Conservation (phyloP, 139 green algal genomes). For the Micromonas commoda region DNA sequence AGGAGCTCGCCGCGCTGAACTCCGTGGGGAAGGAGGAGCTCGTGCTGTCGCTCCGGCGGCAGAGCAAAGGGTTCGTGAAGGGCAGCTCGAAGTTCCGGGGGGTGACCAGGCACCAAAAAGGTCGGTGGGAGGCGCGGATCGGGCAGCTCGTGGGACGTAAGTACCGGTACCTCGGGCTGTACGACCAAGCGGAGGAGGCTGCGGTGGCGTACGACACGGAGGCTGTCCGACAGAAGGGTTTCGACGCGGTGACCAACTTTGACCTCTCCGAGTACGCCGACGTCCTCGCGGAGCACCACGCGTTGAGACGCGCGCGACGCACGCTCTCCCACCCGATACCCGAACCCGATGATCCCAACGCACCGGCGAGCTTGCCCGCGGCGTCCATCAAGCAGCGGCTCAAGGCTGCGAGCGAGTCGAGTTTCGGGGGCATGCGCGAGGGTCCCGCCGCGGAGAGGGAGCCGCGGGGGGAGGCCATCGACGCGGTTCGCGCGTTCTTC, state of each 20-base stretch:
- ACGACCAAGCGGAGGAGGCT: conserved; percentile 54
- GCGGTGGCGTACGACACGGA: conserved; percentile 66
- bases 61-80: conserved; percentile 52
- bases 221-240: conserved; percentile 46
- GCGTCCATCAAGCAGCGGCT: not conserved
- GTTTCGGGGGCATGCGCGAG: not conserved
- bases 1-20: conserved; percentile 49
- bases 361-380: no score
- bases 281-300: conserved; percentile 24
- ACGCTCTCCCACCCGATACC: no score
- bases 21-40: conserved; percentile 59
- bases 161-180: conserved; percentile 65
- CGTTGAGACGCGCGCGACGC: no score
- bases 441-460: not conserved
- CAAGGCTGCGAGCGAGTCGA: not conserved
- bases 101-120: conserved; percentile 69
- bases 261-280: conserved; percentile 40
- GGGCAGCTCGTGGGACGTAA: conserved; percentile 51
- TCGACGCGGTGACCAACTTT: conserved; percentile 69
- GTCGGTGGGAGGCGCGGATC: conserved; percentile 64
- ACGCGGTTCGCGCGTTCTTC: not conserved
- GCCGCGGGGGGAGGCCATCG: not conserved
- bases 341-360: no score
- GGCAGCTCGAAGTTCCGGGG: conserved; percentile 54
- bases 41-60: conserved; percentile 56